Evolutionary conservation across 148 eudicot genomes (phyloP), one percentile per base, ranked within the genome.

Genomic region (Selenicereus undatus): DNA sequence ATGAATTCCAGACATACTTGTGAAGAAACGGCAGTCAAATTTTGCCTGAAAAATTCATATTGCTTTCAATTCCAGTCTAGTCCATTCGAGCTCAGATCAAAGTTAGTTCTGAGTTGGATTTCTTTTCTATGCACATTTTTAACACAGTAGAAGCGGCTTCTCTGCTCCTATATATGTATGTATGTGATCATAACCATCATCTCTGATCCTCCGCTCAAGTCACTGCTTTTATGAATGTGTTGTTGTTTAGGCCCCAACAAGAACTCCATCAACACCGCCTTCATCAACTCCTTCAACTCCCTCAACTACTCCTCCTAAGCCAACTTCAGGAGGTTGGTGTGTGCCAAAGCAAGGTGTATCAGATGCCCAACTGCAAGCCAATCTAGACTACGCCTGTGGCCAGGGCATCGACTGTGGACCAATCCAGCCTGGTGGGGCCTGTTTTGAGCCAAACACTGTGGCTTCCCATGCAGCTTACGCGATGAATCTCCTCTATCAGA

Each of bases 381-480:
- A 89, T 83, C 84, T 94, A 12, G 92, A 93, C 87, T 93, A 91
- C 45, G 89, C 88, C 42, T 95, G 93, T 80, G 81, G 93, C 70
- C 92, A 86, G 0, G 91, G 93, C 69, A 76, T 90, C 21, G 97
- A 95, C 82, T 95, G 97, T 82, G 82, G 90, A 74, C 86, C 92
- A 0, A 90, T 95, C 78, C 92, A 90, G 75, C 91, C 92, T 18
- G 94, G 96, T 48, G 98, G 96, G 21, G 76, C 91, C 11, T 95
- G 98, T 81, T 90, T 87, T 36, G 91, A 91, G 13, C 94, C 94
- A 66, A 86, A 87, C 81, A 93, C 90, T 0, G 80, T 91, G 78
- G 84, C 86, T 11, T 88, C 92, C 10, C 98, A 90, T 29, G 93
- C 98, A 71, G 87, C 97, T 79, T 93, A 87, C 69, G 96, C 96